Percentiles rank a stretch among this genome's conserved stretches.
Conservation (phyloP, 371 early-diverging fungal genomes). For the Gilbertella persicaria region DNA sequence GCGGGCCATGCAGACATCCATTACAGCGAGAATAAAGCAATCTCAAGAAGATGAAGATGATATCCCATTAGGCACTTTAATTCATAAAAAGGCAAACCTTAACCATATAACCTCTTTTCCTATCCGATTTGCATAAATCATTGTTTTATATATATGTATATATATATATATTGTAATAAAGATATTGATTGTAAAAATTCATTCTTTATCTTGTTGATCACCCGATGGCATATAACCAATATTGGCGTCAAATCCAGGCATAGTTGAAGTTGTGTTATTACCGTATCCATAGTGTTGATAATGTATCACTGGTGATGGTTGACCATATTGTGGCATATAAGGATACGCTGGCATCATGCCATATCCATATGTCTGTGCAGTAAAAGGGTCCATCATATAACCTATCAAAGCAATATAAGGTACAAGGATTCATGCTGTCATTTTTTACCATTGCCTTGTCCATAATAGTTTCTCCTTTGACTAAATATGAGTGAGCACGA, state of each 20-base stretch:
- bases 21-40: not conserved
- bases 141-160: too few species aligned
- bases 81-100: too few species aligned
- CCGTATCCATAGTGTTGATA: not conserved
- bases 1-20: not conserved
- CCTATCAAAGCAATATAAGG: not conserved
- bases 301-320: not conserved
- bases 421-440: conserved; percentile 14
- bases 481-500: not conserved
- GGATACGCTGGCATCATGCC: not conserved
- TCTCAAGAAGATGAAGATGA: conserved; percentile 15
- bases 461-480: not conserved
- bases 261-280: not conserved
- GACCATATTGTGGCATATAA: not conserved
- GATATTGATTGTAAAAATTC: not conserved
- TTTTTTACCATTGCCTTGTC: not conserved
- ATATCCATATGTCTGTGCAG: not conserved
- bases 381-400: not conserved
- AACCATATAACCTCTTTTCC: too few species aligned
- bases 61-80: conserved; percentile 12
- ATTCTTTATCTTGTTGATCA: too few species aligned
- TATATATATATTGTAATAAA: conserved; percentile 1
- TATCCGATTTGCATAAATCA: too few species aligned
- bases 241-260: not conserved
- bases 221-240: not conserved